Base-by-base conservation (phyloP, 2,329 filamentous ascomycete species). In the Penicillium thymicola region DNA sequence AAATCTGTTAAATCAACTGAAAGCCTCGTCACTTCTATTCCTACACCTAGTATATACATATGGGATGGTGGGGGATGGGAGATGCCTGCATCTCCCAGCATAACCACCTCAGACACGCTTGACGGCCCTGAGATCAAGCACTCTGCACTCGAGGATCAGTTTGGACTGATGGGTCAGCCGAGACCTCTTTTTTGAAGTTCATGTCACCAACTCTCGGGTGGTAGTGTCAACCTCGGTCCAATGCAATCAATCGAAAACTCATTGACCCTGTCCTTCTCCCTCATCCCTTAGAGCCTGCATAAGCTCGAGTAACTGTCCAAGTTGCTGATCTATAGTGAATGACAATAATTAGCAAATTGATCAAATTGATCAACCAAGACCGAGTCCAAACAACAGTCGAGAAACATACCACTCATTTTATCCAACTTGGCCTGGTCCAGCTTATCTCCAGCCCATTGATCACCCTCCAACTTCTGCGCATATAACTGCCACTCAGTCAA, bases 401-500 rank as follows among this genome's bases (percentile, higher is more conserved):
- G 79, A 44, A 44, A 52, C 86, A 65, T 73, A 95, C 92, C 92
- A 72, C 89, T 97, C 91, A 97, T 90, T 76, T 96, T 97, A 59
- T 91, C 87, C 54, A 97, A 79, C 75, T 96, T 96, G 0, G 78
- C 80, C 65, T 85, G 84, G 62, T 97, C 93, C 72, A 97, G 81
- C 72, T 88, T 93, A 61, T 90, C 90, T 1, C 88, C 93, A 58
- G 83, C 81, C 94, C 94, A 97, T 0, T 82, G 74, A 51, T 96
- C 88, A 0, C 92, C 93, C 70, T 97, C 93, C 16, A 99, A 78
- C 71, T 91, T 87, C 72, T 99, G 93, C 2, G 92, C 92, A 70
- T 97, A 99, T 51, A 90, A 78, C 74, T 99, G 94, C 93, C 93
- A 99, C 74, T 97, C 92, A 0, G 90, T 93, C 65, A 99, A 81